Conservation (phyloP, 2,329 filamentous ascomycete species). For the Cladosporium sp. region DNA sequence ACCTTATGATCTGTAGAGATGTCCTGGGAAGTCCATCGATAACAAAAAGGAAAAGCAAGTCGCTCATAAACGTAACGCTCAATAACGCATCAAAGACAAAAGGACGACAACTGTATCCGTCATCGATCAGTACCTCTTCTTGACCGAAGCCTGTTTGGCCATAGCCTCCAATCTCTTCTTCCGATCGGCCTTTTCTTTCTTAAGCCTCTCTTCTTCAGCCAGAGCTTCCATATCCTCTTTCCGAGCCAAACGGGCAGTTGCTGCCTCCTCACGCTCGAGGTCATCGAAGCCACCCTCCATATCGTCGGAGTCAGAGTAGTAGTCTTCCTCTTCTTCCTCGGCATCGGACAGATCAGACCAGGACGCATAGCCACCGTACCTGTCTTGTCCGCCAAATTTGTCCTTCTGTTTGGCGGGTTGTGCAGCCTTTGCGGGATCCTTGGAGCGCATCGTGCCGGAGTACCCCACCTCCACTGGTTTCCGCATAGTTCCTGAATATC, state of each 20-base stretch:
- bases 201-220: constrained; percentile 57
- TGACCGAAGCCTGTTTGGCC: constrained; percentile 30
- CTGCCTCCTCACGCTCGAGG: constrained; percentile 66
- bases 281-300: constrained; percentile 76
- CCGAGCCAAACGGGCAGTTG: constrained; percentile 58
- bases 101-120: not conserved
- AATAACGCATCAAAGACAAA: constrained; percentile 12
- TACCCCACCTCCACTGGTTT: constrained; percentile 27
- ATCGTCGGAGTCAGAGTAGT: constrained; percentile 66
- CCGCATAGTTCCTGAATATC: constrained; percentile 41
- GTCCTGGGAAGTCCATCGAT: not conserved
- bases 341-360: constrained; percentile 38
- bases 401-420: constrained; percentile 25
- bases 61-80: constrained; percentile 12
- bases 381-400: constrained; percentile 29
- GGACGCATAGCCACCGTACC: constrained; percentile 37
- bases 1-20: constrained; percentile 1
- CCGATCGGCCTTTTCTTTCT: constrained; percentile 58
- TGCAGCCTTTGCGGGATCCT: constrained; percentile 34
- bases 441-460: constrained; percentile 45
- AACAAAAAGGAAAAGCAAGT: not conserved
- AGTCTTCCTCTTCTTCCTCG: constrained; percentile 55
- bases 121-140: constrained; percentile 21
- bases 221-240: constrained; percentile 65
- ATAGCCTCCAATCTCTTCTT: constrained; percentile 37